Percentiles rank a stretch among this genome's conserved stretches.
These are phyloP conservation scores for Ceratobasidium sp. DNA, from an alignment of 1,284 basidiomycete genomes.

Conservation along the genomic window DNA sequence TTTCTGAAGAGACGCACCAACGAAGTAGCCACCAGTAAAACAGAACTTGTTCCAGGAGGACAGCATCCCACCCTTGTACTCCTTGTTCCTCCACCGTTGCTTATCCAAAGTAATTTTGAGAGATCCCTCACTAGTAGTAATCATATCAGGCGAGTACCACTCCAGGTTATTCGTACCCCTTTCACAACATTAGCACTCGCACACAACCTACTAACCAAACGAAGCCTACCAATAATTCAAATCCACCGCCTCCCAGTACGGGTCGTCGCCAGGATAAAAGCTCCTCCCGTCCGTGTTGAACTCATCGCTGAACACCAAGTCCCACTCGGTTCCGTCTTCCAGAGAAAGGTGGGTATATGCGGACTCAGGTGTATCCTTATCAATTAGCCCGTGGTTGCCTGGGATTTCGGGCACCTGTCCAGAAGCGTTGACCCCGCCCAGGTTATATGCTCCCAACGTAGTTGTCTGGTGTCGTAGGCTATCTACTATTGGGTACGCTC, in stretches of 20 bases:
- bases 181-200: background rate
- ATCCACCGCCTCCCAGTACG: constrained; percentile 79
- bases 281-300: constrained; percentile 77
- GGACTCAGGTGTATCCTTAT: constrained; percentile 68
- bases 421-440: constrained; percentile 52
- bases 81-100: constrained; percentile 62
- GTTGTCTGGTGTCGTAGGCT: background rate
- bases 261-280: constrained; percentile 60
- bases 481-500: constrained; percentile 37
- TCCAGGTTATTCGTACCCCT: constrained; percentile 64
- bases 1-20: constrained; percentile 51
- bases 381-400: constrained; percentile 56
- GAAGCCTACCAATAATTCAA: constrained; percentile 71
- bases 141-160: constrained; percentile 78
- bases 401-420: constrained; percentile 55
- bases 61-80: constrained; percentile 49
- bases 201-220: background rate
- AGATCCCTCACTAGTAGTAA: constrained; percentile 78
- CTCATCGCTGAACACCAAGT: too few relatives aligned
- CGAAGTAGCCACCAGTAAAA: constrained; percentile 84
- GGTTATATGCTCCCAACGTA: constrained; percentile 47
- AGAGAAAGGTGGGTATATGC: constrained; percentile 57
- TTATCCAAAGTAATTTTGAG: constrained; percentile 79
- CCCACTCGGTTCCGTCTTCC: constrained; percentile 72
- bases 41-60: constrained; percentile 91